These are phyloP conservation scores for Rhizoctonia solani DNA, from an alignment of 1,284 basidiomycete genomes.

Conservation along the genomic window DNA sequence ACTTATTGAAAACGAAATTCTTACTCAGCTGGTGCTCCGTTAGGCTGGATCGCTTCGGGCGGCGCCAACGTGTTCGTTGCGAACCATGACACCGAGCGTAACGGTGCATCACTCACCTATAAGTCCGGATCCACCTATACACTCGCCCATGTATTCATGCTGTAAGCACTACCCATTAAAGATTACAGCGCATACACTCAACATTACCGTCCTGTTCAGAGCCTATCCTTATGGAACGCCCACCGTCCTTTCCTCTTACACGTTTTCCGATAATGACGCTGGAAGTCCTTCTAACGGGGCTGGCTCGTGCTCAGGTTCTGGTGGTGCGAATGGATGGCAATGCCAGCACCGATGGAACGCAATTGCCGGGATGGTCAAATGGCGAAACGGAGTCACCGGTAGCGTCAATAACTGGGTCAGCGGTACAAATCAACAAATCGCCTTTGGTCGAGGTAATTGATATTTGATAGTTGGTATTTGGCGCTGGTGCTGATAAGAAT, in stretches of 20 bases:
- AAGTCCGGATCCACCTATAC: constrained; percentile 67
- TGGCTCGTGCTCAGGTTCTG: constrained; percentile 59
- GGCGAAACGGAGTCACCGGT: constrained; percentile 57
- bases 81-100: constrained; percentile 72
- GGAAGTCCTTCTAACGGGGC: constrained; percentile 60
- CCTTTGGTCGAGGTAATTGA: constrained; percentile 59
- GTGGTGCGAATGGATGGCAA: constrained; percentile 58
- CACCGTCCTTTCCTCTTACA: constrained; percentile 64
- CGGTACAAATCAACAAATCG: constrained; percentile 59
- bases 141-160: constrained; percentile 62
- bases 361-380: constrained; percentile 64
- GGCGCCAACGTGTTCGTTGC: constrained; percentile 67
- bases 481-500: not conserved
- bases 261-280: constrained; percentile 54
- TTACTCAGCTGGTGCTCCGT: not conserved
- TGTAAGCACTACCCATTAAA: constrained; percentile 43
- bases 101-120: constrained; percentile 57
- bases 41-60: constrained; percentile 61
- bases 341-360: constrained; percentile 61
- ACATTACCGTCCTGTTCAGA: constrained; percentile 35
- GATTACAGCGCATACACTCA: not conserved
- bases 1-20: not conserved
- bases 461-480: not conserved
- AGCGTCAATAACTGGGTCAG: constrained; percentile 59
- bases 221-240: constrained; percentile 70